phyloP scores from a whole-genome alignment of 176 grass and related monocot genomes.

The Aegilops speltoides region DNA sequence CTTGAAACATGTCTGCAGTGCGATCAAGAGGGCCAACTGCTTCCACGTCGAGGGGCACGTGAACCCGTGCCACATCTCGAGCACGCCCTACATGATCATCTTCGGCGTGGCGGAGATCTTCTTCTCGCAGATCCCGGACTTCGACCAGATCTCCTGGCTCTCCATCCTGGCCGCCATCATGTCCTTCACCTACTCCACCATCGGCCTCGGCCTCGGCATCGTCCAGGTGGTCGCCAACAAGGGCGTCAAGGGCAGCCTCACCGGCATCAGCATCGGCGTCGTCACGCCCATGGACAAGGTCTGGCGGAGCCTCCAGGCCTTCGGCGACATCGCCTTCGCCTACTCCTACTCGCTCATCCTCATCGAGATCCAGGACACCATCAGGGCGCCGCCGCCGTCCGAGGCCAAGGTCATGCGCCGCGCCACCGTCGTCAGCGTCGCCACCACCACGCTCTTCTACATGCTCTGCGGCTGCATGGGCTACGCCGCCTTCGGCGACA shows the following conservation, averaged over 20 bases:
- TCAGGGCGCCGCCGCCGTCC: constrained; percentile 50
- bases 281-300: constrained; percentile 84
- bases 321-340: constrained; percentile 96
- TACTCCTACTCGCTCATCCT: constrained; percentile 99
- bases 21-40: constrained; percentile 77
- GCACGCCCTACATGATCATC: constrained; percentile 92
- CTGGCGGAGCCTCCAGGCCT: constrained; percentile 97
- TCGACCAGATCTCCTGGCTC: constrained; percentile 95
- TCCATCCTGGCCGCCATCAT: constrained; percentile 89
- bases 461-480: constrained; percentile 65
- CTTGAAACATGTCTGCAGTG: constrained; percentile 16
- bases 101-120: constrained; percentile 80
- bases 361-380: constrained; percentile 93
- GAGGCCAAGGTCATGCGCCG: constrained; percentile 65
- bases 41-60: constrained; percentile 74
- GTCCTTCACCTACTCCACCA: constrained; percentile 96
- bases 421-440: constrained; percentile 53
- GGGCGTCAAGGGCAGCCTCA: constrained; percentile 77
- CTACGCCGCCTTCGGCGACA: constrained; percentile 61
- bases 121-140: constrained; percentile 94
- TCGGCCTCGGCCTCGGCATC: constrained; percentile 75
- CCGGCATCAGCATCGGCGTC: constrained; percentile 79
- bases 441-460: constrained; percentile 65
- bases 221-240: constrained; percentile 74
- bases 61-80: constrained; percentile 71